Evolutionary conservation across 2,329 filamentous ascomycete species (phyloP).

Genomic region (Colletotrichum chrysophilum): DNA sequence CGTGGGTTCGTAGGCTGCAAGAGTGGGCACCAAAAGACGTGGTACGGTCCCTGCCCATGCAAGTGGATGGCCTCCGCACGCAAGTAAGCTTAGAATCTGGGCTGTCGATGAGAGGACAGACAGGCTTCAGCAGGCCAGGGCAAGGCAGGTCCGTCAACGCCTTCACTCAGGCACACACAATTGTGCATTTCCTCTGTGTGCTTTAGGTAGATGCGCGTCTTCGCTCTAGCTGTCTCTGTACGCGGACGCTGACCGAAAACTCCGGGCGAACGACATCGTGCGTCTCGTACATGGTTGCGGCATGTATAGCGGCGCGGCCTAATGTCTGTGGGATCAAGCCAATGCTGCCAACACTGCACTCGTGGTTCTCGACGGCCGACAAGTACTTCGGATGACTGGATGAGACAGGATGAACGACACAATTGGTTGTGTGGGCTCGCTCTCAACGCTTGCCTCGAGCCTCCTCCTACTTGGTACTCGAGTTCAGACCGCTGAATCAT

Average conservation of each 20-base stretch:
- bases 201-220: background rate
- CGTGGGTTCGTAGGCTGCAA: slow-evolving; percentile 9
- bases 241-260: slow-evolving; percentile 5
- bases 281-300: background rate
- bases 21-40: background rate
- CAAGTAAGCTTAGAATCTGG: slow-evolving; percentile 21
- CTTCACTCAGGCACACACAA: slow-evolving; percentile 1
- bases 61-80: background rate
- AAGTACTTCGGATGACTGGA: slow-evolving; percentile 5
- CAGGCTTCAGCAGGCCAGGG: background rate
- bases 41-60: slow-evolving; percentile 5
- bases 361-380: background rate
- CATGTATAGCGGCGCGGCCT: background rate
- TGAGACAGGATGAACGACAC: background rate
- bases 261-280: background rate
- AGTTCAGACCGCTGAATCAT: background rate
- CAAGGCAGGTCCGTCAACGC: background rate
- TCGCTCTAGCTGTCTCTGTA: background rate
- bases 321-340: background rate
- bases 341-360: slow-evolving; percentile 3
- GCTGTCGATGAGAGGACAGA: background rate
- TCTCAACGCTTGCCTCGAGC: background rate
- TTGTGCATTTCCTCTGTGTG: background rate
- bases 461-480: background rate
- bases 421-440: background rate